Conservation (phyloP, 495 filamentous ascomycete species). For the Penicillium nucicola region DNA sequence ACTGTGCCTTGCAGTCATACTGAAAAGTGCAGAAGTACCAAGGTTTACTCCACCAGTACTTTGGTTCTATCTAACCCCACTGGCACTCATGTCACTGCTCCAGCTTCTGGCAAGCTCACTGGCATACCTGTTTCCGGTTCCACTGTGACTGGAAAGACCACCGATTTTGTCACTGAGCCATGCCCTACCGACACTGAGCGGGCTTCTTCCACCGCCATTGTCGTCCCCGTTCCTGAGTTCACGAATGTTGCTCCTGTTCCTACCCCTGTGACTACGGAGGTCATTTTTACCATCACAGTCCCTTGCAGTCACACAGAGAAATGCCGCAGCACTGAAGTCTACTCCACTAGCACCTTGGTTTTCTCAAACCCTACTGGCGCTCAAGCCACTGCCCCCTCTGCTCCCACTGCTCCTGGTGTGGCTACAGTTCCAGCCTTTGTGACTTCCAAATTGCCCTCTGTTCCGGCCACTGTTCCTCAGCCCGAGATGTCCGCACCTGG, state of each 20-base stretch:
- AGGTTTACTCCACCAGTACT: background rate
- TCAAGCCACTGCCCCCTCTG: background rate
- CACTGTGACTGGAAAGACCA: background rate
- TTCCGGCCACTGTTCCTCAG: background rate
- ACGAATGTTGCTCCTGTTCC: too few relatives aligned
- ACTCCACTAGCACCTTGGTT: background rate
- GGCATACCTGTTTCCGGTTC: background rate
- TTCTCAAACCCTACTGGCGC: background rate
- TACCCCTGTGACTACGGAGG: background rate
- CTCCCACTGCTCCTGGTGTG: background rate
- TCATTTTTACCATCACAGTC: background rate
- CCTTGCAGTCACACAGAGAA: background rate
- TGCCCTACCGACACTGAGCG: background rate
- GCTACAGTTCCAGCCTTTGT: background rate
- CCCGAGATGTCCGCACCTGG: background rate
- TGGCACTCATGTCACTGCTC: background rate
- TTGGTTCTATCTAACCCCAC: background rate
- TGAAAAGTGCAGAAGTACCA: background rate
- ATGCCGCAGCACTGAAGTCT: background rate
- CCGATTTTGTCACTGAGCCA: background rate
- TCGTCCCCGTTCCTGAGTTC: too few relatives aligned
- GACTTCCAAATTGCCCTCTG: background rate
- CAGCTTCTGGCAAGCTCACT: background rate
- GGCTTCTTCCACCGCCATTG: background rate
- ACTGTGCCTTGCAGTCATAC: conserved; percentile 1